A percentile compares a stretch with the other conserved stretches of the same genome.
phyloP scores from a whole-genome alignment of 2,329 filamentous ascomycete genomes.

The Trichoderma sp. region DNA sequence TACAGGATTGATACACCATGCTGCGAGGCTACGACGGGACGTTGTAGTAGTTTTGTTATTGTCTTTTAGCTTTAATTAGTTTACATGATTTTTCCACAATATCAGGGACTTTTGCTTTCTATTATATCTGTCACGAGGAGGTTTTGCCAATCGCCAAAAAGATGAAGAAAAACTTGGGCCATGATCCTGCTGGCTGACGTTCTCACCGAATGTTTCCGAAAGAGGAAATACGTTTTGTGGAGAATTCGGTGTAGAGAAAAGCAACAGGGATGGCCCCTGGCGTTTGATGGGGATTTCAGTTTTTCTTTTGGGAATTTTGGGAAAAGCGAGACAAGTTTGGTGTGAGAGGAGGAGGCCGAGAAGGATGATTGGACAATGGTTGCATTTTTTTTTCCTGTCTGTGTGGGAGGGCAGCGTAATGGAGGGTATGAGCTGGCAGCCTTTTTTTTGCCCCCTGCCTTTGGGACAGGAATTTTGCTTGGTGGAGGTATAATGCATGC shows the following conservation, averaged over 20 bases:
- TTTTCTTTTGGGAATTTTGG: neutral
- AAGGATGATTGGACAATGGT: neutral
- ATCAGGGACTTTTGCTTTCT: neutral
- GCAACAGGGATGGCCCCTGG: neutral
- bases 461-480: neutral
- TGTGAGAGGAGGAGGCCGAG: neutral
- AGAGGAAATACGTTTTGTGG: neutral
- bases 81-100: neutral
- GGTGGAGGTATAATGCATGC: neutral
- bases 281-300: neutral
- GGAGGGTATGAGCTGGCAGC: constrained; percentile 5
- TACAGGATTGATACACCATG: constrained; percentile 2
- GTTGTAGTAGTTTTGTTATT: neutral
- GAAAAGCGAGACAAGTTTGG: neutral
- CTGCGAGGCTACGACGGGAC: neutral
- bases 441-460: neutral
- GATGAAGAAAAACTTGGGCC: neutral
- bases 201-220: neutral
- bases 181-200: neutral
- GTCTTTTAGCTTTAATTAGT: neutral
- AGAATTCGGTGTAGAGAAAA: neutral
- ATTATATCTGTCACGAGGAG: neutral
- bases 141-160: neutral
- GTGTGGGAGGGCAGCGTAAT: neutral
- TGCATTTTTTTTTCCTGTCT: neutral